Evolutionary conservation across 2,329 filamentous ascomycete genomes (phyloP), one percentile per base, ranked within the genome.

Genomic region (Colletotrichum endophyticum): DNA sequence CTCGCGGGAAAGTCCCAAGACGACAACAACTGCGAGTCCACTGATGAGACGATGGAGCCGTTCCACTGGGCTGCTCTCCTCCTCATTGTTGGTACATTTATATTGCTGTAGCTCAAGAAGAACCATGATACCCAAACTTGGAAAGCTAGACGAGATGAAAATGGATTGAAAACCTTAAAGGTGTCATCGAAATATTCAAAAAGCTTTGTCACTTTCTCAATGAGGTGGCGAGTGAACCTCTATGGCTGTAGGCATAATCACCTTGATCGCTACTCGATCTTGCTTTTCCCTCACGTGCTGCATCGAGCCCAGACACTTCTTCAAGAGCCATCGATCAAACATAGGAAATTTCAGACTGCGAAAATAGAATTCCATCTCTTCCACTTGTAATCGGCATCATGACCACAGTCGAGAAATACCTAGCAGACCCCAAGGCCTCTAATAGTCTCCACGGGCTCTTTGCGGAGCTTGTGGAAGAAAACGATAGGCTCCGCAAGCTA

Each of bases 71-170:
- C 4, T 22, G n/a, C 12, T n/a, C 44, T 53, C n/a, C 12, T 53
- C 12, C 11, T 22, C 44, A 53, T 53, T 22, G 12, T 22, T 22
- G 12, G 11, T 12, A 12, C n/a, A 13, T 53, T 53, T 5, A 4
- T 12, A 12, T 53, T 53, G 44, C n/a, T 22, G 44, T 53, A 22
- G 44, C 44, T 53, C n/a, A 22, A 22, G 12, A 1, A 53, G 12
- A 5, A 13, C n/a, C 2, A 8, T 6, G n/a, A 53, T 6, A 8
- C 2, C 2, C 11, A 22, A 49, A 11, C 44, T 4, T 3, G 3
- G 22, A 13, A 0, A 8, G n/a, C n/a, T 22, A n/a, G 44, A 22
- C 9, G 19, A 12, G 39, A 22, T 1, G 44, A 11, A 8, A 53
- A 22, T 53, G 12, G 12, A 3, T 8, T 8, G 11, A 53, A 53